Evolutionary conservation across 1,284 basidiomycete genomes (phyloP), one percentile per base, ranked within the genome.

Genomic region (Austroboletus rostrupii): DNA sequence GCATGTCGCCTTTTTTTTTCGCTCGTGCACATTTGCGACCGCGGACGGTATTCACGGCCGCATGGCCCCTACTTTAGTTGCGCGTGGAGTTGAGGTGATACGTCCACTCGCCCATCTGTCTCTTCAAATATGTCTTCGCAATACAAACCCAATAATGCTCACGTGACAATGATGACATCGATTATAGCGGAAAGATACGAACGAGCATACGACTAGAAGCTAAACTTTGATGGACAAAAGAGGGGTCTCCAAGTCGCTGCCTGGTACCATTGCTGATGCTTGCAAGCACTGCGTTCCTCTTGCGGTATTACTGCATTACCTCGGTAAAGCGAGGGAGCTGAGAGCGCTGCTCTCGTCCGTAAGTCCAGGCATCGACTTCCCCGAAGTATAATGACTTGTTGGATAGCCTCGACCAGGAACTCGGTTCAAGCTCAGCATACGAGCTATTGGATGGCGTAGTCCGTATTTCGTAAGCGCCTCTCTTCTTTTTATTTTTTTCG

Each of bases 371-470:
- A 3, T 55, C 73, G 39, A 53, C 57, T 13, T 65, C 73, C 3
- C 51, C 50, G 2, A 47, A 33, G 28, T 61, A 75, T 45, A 48
- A 55, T 3, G 44, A 46, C 2, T 56, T 77, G 13, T 53, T 71
- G 32, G 55, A 57, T 23, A 55, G 54, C 17, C 57, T 78, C 16
- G 71, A 76, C 36, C 45, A 53, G 0, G 47, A 68, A 44, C 74
- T 70, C 45, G 49, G 45, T 13, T 67, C 60, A 70, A 64, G 55
- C 56, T 62, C 21, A 63, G 72, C 70, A 3, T 73, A 71, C 48
- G 69, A 74, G 41, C 69, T 65, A 9, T 62, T 78, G 8, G 69
- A 71, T 20, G 74, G 70, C 14, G 73, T 73, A 1, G 64, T 78
- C 17, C 60, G 71, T 21, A 70, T 78, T 32, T 76, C 75, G 73